Evolutionary conservation across 129 eudicot genomes (phyloP).

Genomic region (Chrysanthemum seticuspe): DNA sequence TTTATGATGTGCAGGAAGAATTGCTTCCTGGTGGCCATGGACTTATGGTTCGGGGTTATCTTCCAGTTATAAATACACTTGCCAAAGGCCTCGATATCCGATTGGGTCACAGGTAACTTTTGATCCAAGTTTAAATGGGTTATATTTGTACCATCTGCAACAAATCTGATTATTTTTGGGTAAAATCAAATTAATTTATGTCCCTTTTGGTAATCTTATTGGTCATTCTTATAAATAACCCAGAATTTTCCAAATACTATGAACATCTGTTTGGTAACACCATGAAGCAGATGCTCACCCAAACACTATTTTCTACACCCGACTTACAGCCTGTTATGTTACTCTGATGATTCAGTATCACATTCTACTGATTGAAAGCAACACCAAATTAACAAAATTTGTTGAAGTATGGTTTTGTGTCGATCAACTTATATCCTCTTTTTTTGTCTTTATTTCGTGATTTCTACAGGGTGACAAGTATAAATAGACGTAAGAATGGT

Average conservation of each 20-base stretch:
- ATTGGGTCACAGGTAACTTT: constrained; percentile 65
- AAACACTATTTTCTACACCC: not conserved
- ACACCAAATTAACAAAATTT: not conserved
- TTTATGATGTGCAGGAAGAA: constrained; percentile 60
- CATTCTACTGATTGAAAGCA: not conserved
- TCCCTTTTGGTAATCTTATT: no score
- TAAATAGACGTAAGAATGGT: constrained; percentile 63
- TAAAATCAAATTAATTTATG: no score
- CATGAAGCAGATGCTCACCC: not conserved
- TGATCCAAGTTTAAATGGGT: no score
- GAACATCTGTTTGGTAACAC: no score
- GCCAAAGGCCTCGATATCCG: constrained; percentile 96
- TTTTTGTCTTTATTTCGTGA: not conserved
- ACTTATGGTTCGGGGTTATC: constrained; percentile 96
- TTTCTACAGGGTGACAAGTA: constrained; percentile 59
- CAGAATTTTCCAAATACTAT: no score
- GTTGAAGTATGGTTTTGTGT: not conserved
- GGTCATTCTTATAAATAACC: no score
- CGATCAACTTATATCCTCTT: constrained; percentile 12
- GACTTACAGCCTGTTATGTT: no score
- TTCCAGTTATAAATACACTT: constrained; percentile 86
- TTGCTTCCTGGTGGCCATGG: constrained; percentile 99
- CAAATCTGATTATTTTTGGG: no score
- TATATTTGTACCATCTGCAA: no score
- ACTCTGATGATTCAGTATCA: no score